Evolutionary conservation across 176 grass and related monocot species (phyloP), one percentile per base, ranked within the genome.

Genomic region (Carex myosuroides): DNA sequence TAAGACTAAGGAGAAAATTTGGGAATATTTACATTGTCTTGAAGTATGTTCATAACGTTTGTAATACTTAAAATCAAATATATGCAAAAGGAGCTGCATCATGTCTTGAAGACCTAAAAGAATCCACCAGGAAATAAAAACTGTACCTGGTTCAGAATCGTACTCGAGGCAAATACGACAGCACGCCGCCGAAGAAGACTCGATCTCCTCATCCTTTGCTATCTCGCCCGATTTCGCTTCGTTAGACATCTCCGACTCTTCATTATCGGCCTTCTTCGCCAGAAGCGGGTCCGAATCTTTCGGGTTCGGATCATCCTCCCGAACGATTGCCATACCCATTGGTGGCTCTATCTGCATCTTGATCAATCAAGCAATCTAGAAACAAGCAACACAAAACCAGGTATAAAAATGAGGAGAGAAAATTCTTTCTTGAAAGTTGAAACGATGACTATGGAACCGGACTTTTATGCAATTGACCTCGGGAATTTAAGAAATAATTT

Each of bases 131-230:
- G 41, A 67, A 85, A n/a, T 48, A 57, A 18, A 46, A 84, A 79
- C 53, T 81, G 88, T 57, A 99, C 96, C 91, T 86, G 73, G 82
- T 42, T 95, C 82, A 54, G 92, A 91, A 22, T 95, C 91, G 0
- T 83, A 39, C 85, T 98, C 92, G 0, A 98, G 95, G 83, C 95
- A 98, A 85, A 98, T 99, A 85, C 93, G 91, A 82, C 93, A 99
- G 70, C 96, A 95, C 3, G 81, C 89, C 14, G 93, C 88, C 22
- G 91, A 94, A 80, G 87, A 87, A 30, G 80, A 85, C 2, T 95
- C 93, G 1, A 66, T 89, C 84, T 99, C 96, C 77, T 84, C 93
- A 37, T 99, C 96, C 83, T 88, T 73, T 17, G 21, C 56, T 16
- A 95, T 91, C 83, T 99, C 93, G 39, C 67, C 14, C 4, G 81